Conservation (phyloP, 306 rosid genomes). For the Lotus japonicus region DNA sequence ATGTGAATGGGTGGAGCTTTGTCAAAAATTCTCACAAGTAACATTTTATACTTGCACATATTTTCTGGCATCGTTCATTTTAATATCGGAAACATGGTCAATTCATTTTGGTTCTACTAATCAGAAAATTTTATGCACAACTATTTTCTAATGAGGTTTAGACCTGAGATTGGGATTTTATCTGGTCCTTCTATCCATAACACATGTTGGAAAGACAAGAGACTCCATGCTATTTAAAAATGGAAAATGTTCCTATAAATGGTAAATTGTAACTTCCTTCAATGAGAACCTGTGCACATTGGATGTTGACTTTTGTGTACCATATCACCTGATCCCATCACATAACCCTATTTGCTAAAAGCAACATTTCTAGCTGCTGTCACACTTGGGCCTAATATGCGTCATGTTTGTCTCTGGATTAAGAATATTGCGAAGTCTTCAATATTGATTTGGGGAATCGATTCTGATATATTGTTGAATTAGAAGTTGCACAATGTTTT, state of each 20-base stretch:
- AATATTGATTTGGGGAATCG: neutral
- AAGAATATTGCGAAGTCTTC: neutral
- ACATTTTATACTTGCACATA: conserved; percentile 2
- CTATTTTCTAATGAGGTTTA: neutral
- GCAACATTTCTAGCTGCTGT: neutral
- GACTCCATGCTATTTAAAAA: neutral
- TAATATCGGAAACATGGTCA: conserved; percentile 9
- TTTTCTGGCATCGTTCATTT: neutral
- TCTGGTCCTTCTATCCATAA: neutral
- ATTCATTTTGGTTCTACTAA: neutral
- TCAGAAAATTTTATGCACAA: neutral
- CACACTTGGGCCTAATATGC: neutral
- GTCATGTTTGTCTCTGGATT: neutral
- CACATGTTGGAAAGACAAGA: neutral
- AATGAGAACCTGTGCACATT: neutral
- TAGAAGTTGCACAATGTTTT: neutral
- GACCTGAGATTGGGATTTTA: neutral
- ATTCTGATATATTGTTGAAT: neutral
- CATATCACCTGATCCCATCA: neutral
- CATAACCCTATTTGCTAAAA: neutral
- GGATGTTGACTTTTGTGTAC: conserved; percentile 1
- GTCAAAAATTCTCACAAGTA: conserved; percentile 98
- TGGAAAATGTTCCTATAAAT: neutral
- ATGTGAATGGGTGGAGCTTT: conserved; percentile 98
- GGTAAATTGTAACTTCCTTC: neutral